Base-by-base conservation (phyloP, 2,329 filamentous ascomycete genomes). In the Bipolaris sorokiniana region DNA sequence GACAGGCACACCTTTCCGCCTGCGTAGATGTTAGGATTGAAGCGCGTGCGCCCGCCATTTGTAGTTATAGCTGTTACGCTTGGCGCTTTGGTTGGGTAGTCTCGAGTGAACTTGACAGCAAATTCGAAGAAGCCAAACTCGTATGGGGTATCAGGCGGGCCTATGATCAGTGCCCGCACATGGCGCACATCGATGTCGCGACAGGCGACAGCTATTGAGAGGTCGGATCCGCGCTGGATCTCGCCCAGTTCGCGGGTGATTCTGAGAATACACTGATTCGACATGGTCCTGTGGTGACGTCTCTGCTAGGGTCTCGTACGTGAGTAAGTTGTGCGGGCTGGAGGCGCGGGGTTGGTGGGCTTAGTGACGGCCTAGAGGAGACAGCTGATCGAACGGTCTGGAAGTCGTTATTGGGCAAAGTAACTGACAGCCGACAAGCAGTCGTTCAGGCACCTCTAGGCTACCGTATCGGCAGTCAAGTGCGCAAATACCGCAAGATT, bases 71-170 rank as follows among this genome's bases (percentile, higher is more conserved):
- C 88, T 22, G 82, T 86, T 23, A 89, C 86, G 20, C 67, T 70
- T 0, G 87, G 87, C 5, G 86, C 81, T 59, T 81, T 85, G 55
- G 82, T 85, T 62, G 95, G 95, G 71, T 99, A 99, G 3, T 97
- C 92, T 81, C 86, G 88, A 53, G 87, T 85, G 68, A 96, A 93
- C 67, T 86, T 90, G 68, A 96, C 86, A 0, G 82, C 76, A 72
- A 96, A 96, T 90, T 98, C 92, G 73, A 96, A 98, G 79, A 97
- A 97, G 3, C 95, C 95, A 72, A 96, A 97, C 76, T 97, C 93
- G 76, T 99, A 99, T 0, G 94, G 93, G 0, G 93, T 96, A 67
- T 95, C 93, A 63, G 94, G 92, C 22, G 95, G 94, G 0, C 95
- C 95, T 65, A 98, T 87, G 69, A 98, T 94, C 62, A 98, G 78